These are phyloP conservation scores for Ogataea degrootiae DNA, from an alignment of 805 yeast genomes.

Conservation along the genomic window DNA sequence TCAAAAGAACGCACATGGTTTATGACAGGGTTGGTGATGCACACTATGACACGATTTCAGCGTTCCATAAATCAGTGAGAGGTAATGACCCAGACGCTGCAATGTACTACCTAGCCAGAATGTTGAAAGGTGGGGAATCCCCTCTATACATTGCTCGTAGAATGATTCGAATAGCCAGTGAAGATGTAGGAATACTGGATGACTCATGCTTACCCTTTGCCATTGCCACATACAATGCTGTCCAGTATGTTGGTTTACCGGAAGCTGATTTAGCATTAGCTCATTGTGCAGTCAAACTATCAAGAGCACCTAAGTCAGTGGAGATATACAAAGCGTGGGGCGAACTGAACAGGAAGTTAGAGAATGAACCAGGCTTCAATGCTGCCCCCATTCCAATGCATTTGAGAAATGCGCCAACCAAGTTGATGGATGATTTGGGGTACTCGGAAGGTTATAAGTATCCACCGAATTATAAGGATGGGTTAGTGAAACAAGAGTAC, in stretches of 20 bases:
- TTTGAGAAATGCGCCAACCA: constrained; percentile 91
- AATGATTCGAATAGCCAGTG: constrained; percentile 92
- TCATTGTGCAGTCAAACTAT: constrained; percentile 89
- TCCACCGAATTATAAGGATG: constrained; percentile 74
- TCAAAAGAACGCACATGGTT: constrained; percentile 49
- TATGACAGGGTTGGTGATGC: constrained; percentile 88
- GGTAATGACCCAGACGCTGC: constrained; percentile 92
- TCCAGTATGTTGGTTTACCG: constrained; percentile 89
- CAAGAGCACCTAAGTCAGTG: constrained; percentile 81
- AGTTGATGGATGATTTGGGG: constrained; percentile 82
- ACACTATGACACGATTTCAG: constrained; percentile 93
- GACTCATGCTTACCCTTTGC: constrained; percentile 84
- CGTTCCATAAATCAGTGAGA: constrained; percentile 88
- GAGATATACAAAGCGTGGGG: constrained; percentile 80
- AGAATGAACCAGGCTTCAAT: constrained; percentile 52
- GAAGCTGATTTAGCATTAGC: constrained; percentile 87
- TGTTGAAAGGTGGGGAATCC: constrained; percentile 93
- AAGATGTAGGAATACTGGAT: constrained; percentile 86
- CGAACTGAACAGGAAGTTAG: constrained; percentile 53
- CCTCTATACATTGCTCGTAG: constrained; percentile 86
- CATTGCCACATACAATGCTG: constrained; percentile 77
- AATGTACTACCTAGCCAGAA: constrained; percentile 75
- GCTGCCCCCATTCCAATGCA: constrained; percentile 73
- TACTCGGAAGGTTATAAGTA: constrained; percentile 84
- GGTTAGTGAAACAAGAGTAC: constrained; percentile 68